These are phyloP conservation scores for Beta corolliflora DNA, from an alignment of 179 eudicot genomes.

Conservation along the genomic window DNA sequence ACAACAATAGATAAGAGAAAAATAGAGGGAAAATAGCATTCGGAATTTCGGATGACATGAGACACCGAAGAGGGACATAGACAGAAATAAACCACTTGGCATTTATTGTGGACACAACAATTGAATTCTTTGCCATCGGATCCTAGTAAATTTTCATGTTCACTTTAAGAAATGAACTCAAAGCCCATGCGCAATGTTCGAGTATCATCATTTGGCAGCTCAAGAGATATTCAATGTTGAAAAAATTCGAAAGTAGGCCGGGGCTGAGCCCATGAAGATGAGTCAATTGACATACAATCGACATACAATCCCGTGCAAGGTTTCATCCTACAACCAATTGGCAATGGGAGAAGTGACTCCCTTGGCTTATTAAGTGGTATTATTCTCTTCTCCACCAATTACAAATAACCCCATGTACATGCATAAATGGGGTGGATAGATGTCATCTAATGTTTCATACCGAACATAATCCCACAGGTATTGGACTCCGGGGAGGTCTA, in stretches of 20 bases:
- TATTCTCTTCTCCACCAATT: no score
- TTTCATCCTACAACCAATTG: background rate
- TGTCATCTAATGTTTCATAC: no score
- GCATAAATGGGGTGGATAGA: no score
- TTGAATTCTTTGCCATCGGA: constrained; percentile 19
- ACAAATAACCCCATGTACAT: no score
- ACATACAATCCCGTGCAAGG: background rate
- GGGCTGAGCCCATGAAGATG: background rate
- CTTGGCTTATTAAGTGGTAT: background rate
- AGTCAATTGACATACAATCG: no score
- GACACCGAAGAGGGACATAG: no score
- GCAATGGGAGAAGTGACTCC: background rate
- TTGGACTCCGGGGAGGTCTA: no score
- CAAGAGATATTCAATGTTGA: background rate
- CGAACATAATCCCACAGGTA: no score
- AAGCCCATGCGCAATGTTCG: constrained; percentile 33
- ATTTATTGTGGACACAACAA: background rate
- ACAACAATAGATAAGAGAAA: background rate
- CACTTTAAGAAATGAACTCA: constrained; percentile 21
- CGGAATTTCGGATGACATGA: no score
- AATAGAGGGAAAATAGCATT: no score
- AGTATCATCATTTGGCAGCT: constrained; percentile 29
- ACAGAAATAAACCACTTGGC: background rate
- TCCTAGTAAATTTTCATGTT: background rate
- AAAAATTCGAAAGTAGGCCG: background rate